Evolutionary conservation across 2,329 filamentous ascomycete species (phyloP).

Genomic region (Colletotrichum aenigma): DNA sequence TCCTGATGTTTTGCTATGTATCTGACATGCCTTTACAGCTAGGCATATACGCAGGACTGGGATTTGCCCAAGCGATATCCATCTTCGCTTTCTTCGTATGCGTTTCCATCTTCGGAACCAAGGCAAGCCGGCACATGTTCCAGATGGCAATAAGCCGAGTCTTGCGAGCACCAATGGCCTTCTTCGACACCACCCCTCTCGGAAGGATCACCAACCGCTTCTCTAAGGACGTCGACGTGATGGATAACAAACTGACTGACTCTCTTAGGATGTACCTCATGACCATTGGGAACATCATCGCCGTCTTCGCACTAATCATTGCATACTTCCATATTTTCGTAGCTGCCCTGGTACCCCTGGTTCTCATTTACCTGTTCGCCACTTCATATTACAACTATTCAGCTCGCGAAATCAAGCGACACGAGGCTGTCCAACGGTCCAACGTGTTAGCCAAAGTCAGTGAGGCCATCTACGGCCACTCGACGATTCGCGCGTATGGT

Average conservation of each 20-base stretch:
- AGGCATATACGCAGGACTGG: conserved; percentile 69
- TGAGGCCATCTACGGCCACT: conserved; percentile 82
- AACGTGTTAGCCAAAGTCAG: conserved; percentile 88
- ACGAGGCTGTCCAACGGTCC: conserved; percentile 86
- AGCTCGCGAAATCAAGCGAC: conserved; percentile 90
- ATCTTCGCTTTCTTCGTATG: conserved; percentile 81
- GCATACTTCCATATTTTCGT: conserved; percentile 89
- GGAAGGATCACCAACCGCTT: conserved; percentile 98
- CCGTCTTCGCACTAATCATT: conserved; percentile 88
- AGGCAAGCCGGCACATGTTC: conserved; percentile 80
- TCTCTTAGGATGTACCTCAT: conserved; percentile 91
- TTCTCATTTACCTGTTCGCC: conserved; percentile 78
- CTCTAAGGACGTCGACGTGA: conserved; percentile 90
- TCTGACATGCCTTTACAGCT: conserved; percentile 43
- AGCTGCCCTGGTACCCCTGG: conserved; percentile 65
- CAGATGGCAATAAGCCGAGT: conserved; percentile 78
- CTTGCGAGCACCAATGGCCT: conserved; percentile 74
- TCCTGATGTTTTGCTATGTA: neutral
- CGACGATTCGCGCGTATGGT: conserved; percentile 89
- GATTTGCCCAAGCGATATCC: conserved; percentile 70
- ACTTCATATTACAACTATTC: conserved; percentile 88
- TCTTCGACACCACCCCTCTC: conserved; percentile 95
- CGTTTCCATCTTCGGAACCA: conserved; percentile 79
- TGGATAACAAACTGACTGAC: conserved; percentile 91
- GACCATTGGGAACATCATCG: conserved; percentile 79